Evolutionary conservation across 257 asterid species (phyloP).

Genomic region (Salvia miltiorrhiza): DNA sequence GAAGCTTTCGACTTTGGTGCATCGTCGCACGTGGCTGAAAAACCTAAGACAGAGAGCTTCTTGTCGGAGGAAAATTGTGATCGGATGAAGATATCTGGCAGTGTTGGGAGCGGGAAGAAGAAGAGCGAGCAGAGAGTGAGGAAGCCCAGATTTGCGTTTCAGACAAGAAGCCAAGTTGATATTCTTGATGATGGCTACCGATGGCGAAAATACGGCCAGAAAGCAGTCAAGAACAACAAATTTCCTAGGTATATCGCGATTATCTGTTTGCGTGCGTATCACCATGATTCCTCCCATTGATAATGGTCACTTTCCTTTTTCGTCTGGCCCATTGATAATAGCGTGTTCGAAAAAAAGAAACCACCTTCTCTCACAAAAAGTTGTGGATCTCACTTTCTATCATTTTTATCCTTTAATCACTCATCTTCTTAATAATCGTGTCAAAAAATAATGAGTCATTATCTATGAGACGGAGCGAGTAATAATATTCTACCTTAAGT

Average conservation of each 20-base stretch:
- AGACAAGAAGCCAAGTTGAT: constrained; percentile 59
- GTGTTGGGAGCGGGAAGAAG: constrained; percentile 22
- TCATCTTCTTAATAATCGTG: too few species aligned
- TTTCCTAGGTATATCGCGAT: constrained; percentile 63
- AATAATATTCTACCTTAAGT: too few species aligned
- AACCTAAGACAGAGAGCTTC: not conserved
- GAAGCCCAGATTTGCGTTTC: constrained; percentile 50
- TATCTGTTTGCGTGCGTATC: not conserved
- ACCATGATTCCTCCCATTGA: too few species aligned
- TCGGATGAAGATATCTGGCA: not conserved
- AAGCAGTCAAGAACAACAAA: constrained; percentile 59
- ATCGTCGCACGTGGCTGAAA: not conserved
- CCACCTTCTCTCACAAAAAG: too few species aligned
- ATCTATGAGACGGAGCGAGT: too few species aligned
- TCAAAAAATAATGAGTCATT: too few species aligned
- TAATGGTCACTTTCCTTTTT: too few species aligned
- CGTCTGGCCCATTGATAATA: too few species aligned
- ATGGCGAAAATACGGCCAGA: constrained; percentile 75
- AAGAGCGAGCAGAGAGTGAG: constrained; percentile 36
- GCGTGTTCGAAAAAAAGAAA: too few species aligned
- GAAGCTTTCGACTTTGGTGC: constrained; percentile 21
- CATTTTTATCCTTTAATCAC: too few species aligned
- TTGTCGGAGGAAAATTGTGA: not conserved
- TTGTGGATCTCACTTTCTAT: too few species aligned
- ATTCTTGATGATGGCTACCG: constrained; percentile 73